Evolutionary conservation across 2,329 filamentous ascomycete genomes (phyloP).

Genomic region (Colletotrichum tropicale): DNA sequence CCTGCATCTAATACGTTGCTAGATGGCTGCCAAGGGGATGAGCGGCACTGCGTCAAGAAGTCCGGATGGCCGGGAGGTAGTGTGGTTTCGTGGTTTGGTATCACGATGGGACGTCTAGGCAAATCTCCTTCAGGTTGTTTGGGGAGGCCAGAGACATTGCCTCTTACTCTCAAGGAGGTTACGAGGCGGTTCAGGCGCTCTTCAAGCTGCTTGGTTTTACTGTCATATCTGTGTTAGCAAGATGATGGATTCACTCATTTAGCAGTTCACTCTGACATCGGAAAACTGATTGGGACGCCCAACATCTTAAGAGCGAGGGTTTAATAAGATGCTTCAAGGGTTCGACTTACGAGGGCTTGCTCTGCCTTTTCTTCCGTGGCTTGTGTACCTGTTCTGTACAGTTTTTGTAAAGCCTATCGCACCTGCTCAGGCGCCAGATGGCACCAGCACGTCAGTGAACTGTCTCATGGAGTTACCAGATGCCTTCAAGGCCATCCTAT

Average conservation of each 20-base stretch:
- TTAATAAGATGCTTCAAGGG: too few relatives aligned
- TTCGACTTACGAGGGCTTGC: conserved; percentile 52
- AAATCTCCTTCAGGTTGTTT: not conserved
- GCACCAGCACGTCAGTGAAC: not conserved
- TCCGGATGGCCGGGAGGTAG: not conserved
- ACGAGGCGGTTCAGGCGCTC: conserved; percentile 54
- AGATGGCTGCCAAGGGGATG: not conserved
- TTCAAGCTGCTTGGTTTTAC: conserved; percentile 54
- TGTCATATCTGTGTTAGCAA: conserved; percentile 21
- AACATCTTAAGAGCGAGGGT: too few relatives aligned
- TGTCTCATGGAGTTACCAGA: accelerated
- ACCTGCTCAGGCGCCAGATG: conserved; percentile 34
- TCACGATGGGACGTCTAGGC: not conserved
- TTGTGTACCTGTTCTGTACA: conserved; percentile 52
- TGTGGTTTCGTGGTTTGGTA: not conserved
- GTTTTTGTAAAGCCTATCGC: conserved; percentile 51
- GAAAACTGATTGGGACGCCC: too few relatives aligned
- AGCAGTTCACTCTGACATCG: too few relatives aligned
- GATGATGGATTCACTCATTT: accelerated
- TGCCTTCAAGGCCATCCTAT: accelerated
- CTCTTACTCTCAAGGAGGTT: conserved; percentile 48
- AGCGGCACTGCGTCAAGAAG: not conserved
- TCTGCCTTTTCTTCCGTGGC: conserved; percentile 55
- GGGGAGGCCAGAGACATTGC: conserved; percentile 32
- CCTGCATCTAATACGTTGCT: conserved; percentile 23